Conservation (phyloP, 805 yeast genomes). For the Spathaspora girioi region DNA sequence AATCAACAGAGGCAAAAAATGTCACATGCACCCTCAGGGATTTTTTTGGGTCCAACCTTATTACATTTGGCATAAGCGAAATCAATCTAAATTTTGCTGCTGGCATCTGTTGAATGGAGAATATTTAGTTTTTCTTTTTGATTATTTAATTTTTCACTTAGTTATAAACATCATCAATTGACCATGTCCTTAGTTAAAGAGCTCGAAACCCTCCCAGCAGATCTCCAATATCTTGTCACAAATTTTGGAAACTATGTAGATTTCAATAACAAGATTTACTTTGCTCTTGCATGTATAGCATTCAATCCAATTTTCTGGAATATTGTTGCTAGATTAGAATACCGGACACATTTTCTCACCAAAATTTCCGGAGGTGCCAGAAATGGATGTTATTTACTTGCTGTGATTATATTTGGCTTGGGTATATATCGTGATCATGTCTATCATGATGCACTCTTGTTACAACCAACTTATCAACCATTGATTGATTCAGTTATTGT, state of each 20-base stretch:
- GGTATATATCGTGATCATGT: constrained; percentile 81
- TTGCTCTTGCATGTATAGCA: constrained; percentile 62
- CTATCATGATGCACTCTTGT: constrained; percentile 64
- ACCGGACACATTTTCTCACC: constrained; percentile 71
- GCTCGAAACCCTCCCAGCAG: constrained; percentile 7
- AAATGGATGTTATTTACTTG: constrained; percentile 81
- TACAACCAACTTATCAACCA: constrained; percentile 65
- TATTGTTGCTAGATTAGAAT: constrained; percentile 82
- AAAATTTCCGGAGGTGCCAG: constrained; percentile 65
- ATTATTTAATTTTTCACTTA: neutral
- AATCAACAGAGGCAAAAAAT: neutral
- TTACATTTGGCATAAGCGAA: neutral
- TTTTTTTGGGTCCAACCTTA: neutral
- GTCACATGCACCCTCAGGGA: neutral
- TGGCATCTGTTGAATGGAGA: neutral
- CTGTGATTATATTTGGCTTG: constrained; percentile 75
- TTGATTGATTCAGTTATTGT: constrained; percentile 38
- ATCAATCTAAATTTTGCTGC: neutral
- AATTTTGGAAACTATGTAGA: constrained; percentile 19
- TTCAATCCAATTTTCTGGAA: constrained; percentile 98
- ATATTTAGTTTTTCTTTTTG: neutral
- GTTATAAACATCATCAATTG: neutral
- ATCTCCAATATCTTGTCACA: constrained; percentile 15
- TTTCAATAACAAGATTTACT: constrained; percentile 17
- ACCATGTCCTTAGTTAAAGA: constrained; percentile 3